A percentile compares a stretch with the other conserved stretches of the same genome.
phyloP scores from a whole-genome alignment of 1,284 basidiomycete genomes.

The Moesziomyces sp. region DNA sequence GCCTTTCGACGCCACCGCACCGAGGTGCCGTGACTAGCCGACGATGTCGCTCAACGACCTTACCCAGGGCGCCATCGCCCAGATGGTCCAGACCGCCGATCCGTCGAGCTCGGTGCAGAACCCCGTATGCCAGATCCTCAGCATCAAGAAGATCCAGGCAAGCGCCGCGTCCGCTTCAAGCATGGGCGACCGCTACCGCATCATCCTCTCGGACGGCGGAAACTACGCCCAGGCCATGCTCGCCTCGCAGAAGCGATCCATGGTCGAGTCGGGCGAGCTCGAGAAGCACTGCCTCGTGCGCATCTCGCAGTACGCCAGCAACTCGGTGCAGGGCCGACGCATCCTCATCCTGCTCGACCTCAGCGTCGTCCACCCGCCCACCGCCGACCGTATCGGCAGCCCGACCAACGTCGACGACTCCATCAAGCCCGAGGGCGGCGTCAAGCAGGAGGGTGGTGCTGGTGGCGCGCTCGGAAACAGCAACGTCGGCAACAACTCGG shows the following conservation, averaged over 20 bases:
- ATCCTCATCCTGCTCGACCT: conserved; percentile 86
- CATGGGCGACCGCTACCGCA: conserved; percentile 61
- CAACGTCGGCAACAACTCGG: conserved; percentile 31
- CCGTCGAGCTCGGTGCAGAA: conserved; percentile 49
- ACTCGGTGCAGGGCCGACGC: conserved; percentile 81
- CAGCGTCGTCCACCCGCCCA: conserved; percentile 66
- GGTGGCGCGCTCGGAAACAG: conserved; percentile 29
- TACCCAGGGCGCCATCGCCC: conserved; percentile 56
- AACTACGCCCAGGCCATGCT: conserved; percentile 78
- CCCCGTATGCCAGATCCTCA: conserved; percentile 64
- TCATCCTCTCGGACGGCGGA: conserved; percentile 66
- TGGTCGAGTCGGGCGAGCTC: conserved; percentile 79
- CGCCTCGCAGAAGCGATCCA: conserved; percentile 85
- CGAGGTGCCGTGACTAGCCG: background rate
- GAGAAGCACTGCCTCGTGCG: conserved; percentile 79
- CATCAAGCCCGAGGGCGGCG: conserved; percentile 26
- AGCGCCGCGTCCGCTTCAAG: conserved; percentile 45
- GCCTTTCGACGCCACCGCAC: background rate
- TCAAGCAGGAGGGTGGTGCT: conserved; percentile 39
- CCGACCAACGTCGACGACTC: conserved; percentile 56
- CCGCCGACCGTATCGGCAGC: conserved; percentile 55
- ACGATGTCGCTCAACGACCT: conserved; percentile 53
- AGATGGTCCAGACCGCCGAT: conserved; percentile 58
- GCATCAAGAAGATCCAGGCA: conserved; percentile 64
- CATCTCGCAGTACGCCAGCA: conserved; percentile 83